Percentiles rank a stretch among this genome's conserved stretches.
phyloP scores from a whole-genome alignment of 371 early-diverging fungal species.

The Lichtheimia ornata region DNA sequence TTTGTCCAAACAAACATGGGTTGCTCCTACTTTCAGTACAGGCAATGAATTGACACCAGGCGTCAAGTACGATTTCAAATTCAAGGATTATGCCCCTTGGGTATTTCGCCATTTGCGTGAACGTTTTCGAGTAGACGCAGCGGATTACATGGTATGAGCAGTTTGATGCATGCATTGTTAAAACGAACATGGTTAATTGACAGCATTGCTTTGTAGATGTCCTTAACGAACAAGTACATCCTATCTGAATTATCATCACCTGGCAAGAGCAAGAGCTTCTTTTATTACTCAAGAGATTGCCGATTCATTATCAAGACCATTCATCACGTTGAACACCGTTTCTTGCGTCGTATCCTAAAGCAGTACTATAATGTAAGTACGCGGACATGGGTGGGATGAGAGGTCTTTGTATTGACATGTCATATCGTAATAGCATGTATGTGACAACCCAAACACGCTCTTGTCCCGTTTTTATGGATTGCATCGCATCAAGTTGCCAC shows the following conservation, averaged over 20 bases:
- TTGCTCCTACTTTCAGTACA: constrained; percentile 45
- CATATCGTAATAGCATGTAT: constrained; percentile 67
- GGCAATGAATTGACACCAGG: constrained; percentile 92
- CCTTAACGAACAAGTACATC: constrained; percentile 93
- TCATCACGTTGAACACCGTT: constrained; percentile 90
- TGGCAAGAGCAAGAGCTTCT: constrained; percentile 94
- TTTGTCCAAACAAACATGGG: constrained; percentile 14
- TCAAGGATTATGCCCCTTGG: constrained; percentile 97
- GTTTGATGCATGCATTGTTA: not conserved
- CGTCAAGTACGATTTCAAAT: constrained; percentile 95
- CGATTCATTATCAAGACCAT: constrained; percentile 98
- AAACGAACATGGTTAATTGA: not conserved
- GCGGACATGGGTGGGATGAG: not conserved
- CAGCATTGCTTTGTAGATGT: constrained; percentile 53
- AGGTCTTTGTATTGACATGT: not conserved
- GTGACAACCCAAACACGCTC: constrained; percentile 86
- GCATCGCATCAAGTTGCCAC: constrained; percentile 93
- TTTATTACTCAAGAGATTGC: constrained; percentile 95
- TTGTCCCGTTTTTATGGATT: constrained; percentile 92
- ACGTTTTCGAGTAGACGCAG: constrained; percentile 82
- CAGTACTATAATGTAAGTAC: constrained; percentile 75
- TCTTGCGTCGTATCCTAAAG: constrained; percentile 80
- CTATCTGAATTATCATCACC: constrained; percentile 91
- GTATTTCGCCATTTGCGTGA: constrained; percentile 89
- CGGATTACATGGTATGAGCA: constrained; percentile 82